Percentiles rank a stretch among this genome's conserved stretches.
These are phyloP conservation scores for Populus tremula DNA, from an alignment of 345 rosid genomes.

Conservation along the genomic window DNA sequence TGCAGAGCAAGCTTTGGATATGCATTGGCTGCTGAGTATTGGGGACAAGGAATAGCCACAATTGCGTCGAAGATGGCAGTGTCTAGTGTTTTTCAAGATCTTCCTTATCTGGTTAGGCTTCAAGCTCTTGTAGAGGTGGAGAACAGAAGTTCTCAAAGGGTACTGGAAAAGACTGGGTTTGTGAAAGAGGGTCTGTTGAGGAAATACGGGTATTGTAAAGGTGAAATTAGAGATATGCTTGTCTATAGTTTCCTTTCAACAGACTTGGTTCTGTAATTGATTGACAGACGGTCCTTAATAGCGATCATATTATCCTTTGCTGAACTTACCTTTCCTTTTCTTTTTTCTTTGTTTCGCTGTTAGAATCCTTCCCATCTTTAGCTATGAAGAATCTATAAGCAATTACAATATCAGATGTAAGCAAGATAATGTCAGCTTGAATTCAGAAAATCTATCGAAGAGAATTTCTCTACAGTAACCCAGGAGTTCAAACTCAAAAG, in stretches of 20 bases:
- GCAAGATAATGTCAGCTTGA: too few species aligned
- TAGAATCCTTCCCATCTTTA: too few species aligned
- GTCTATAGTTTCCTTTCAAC: slow-evolving; percentile 41
- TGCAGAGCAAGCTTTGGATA: slow-evolving; percentile 42
- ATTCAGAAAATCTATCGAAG: too few species aligned
- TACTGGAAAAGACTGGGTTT: slow-evolving; percentile 62
- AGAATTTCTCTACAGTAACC: neutral
- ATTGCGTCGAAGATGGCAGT: slow-evolving; percentile 38
- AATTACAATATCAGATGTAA: too few species aligned
- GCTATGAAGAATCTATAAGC: too few species aligned
- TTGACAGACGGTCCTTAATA: too few species aligned
- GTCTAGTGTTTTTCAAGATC: slow-evolving; percentile 27
- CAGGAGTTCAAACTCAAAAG: neutral
- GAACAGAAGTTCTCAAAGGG: slow-evolving; percentile 54
- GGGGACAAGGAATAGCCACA: slow-evolving; percentile 48
- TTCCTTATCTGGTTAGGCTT: slow-evolving; percentile 44
- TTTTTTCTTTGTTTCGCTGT: too few species aligned
- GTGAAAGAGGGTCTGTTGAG: slow-evolving; percentile 57
- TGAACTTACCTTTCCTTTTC: too few species aligned
- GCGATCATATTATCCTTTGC: too few species aligned
- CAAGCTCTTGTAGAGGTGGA: slow-evolving; percentile 58
- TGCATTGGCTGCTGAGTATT: slow-evolving; percentile 34
- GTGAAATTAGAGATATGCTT: slow-evolving; percentile 49
- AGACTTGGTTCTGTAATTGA: slow-evolving; percentile 14
- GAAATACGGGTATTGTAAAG: slow-evolving; percentile 46